Percentiles rank a stretch among this genome's conserved stretches.
Conservation (phyloP, 108 stramenopile species). For the Tribonema minus region DNA sequence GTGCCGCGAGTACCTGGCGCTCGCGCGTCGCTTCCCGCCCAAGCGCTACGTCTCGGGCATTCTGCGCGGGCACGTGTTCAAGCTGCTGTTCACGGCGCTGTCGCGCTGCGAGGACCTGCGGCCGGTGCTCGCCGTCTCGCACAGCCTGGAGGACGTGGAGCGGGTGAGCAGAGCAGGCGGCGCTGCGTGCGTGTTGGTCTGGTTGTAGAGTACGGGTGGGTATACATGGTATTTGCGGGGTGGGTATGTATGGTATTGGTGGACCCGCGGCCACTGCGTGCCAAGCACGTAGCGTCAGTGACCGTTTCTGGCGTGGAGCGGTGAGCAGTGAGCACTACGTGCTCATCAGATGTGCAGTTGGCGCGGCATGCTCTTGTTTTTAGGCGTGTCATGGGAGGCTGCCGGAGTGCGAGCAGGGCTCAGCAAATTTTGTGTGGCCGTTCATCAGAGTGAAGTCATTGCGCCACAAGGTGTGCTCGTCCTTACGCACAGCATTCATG, state of each 20-base stretch:
- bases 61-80: not conserved
- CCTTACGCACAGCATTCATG: no score
- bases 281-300: no score
- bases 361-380: no score
- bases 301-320: no score
- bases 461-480: no score
- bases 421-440: no score
- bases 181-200: not conserved
- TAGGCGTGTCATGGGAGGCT: no score
- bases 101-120: not conserved
- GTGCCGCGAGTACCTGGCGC: not conserved
- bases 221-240: not conserved
- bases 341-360: not conserved
- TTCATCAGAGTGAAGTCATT: no score
- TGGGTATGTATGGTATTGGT: not conserved
- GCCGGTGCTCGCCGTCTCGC: not conserved
- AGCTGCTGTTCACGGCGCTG: not conserved
- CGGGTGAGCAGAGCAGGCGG: not conserved
- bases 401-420: no score
- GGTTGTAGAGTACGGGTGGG: not conserved
- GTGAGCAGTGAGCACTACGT: not conserved
- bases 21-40: not conserved
- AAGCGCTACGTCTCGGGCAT: not conserved
- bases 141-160: not conserved
- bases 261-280: not conserved